Conservation (phyloP, 768 basidiomycete genomes). For the Boletus edulis region DNA sequence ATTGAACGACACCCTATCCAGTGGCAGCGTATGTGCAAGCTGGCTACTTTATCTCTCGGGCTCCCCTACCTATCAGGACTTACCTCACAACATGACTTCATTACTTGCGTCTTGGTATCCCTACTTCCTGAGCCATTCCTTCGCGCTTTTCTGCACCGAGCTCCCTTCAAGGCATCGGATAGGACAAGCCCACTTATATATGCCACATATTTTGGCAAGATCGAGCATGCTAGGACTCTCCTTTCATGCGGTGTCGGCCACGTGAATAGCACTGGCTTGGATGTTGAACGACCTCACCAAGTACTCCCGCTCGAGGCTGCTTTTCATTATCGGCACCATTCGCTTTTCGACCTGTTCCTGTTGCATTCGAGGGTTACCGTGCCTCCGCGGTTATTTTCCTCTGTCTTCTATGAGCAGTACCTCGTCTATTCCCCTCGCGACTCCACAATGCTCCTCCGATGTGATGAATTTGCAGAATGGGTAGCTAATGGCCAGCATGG, state of each 20-base stretch:
- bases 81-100: not conserved
- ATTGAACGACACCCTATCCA: not conserved
- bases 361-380: not conserved
- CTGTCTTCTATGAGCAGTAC: not conserved
- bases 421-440: not conserved
- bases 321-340: not conserved
- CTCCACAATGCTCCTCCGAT: not conserved
- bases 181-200: constrained; percentile 13
- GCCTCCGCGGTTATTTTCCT: not conserved
- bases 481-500: not conserved
- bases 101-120: not conserved
- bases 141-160: not conserved
- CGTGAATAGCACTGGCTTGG: not conserved
- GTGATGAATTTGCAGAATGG: not conserved
- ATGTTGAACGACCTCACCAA: not conserved
- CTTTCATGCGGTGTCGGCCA: not conserved
- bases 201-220: constrained; percentile 1
- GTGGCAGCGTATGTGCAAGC: not conserved
- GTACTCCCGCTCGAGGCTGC: not conserved
- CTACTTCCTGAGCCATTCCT: not conserved
- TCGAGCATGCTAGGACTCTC: constrained; percentile 1
- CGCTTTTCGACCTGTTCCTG: not conserved
- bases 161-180: not conserved
- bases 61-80: not conserved
- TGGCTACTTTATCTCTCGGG: not conserved